These are phyloP conservation scores for Kwoniella heveanensis DNA, from an alignment of 768 basidiomycete genomes.

Conservation along the genomic window DNA sequence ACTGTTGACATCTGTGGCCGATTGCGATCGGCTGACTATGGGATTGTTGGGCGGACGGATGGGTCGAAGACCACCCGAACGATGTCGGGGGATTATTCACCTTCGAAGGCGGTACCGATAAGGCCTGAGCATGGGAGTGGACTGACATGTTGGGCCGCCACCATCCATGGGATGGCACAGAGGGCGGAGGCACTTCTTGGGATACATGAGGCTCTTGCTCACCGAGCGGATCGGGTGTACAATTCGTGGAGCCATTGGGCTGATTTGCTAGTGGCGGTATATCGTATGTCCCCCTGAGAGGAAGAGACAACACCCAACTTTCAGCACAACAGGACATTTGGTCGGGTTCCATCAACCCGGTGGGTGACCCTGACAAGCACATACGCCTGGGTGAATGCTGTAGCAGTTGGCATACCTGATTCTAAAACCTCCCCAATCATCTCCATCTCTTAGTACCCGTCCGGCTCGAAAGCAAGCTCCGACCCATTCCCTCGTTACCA, in stretches of 20 bases:
- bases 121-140: neutral
- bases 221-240: too few relatives aligned
- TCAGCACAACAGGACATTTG: too few relatives aligned
- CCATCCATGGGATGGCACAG: neutral
- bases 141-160: neutral
- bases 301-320: neutral
- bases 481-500: constrained; percentile 10
- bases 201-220: too few relatives aligned
- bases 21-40: neutral
- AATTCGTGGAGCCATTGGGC: neutral
- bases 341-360: too few relatives aligned
- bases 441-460: neutral
- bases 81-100: too few relatives aligned
- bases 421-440: constrained; percentile 15
- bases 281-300: constrained; percentile 5
- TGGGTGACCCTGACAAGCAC: too few relatives aligned
- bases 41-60: too few relatives aligned
- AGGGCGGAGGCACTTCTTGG: neutral
- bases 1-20: too few relatives aligned
- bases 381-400: too few relatives aligned
- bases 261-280: neutral
- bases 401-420: constrained; percentile 10
- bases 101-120: neutral
- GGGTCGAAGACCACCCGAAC: too few relatives aligned
- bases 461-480: neutral